Percentiles rank a stretch among this genome's conserved stretches.
Evolutionary conservation across 805 yeast species (phyloP).

Genomic region (Candida loeiensis): DNA sequence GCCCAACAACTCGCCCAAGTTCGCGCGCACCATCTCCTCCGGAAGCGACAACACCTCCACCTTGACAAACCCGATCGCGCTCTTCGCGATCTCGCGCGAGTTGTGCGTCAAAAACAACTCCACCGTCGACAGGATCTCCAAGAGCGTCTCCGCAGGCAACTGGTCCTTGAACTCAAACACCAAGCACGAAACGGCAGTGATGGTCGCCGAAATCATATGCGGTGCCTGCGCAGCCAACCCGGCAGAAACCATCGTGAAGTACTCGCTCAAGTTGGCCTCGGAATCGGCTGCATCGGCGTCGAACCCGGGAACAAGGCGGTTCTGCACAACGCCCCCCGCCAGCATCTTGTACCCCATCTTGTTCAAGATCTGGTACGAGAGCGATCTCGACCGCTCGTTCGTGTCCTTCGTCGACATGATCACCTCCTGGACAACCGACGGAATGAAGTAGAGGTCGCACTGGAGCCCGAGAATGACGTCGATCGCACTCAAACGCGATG

Average conservation of each 20-base stretch:
- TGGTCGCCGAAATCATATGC: slow-evolving; percentile 92
- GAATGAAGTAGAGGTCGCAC: slow-evolving; percentile 69
- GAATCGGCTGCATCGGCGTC: slow-evolving; percentile 60
- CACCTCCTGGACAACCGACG: slow-evolving; percentile 79
- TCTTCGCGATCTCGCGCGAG: slow-evolving; percentile 88
- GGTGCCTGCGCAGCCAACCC: slow-evolving; percentile 93
- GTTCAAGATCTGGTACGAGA: slow-evolving; percentile 71
- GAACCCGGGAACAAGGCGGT: slow-evolving; percentile 64
- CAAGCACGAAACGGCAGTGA: slow-evolving; percentile 84
- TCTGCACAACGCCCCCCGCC: slow-evolving; percentile 62
- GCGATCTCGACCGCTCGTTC: slow-evolving; percentile 85
- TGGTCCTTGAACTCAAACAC: slow-evolving; percentile 78
- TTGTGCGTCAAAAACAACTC: slow-evolving; percentile 87
- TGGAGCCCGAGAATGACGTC: slow-evolving; percentile 59
- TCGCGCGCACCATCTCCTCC: slow-evolving; percentile 64
- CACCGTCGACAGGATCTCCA: slow-evolving; percentile 80
- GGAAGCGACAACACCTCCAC: slow-evolving; percentile 83
- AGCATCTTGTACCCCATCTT: slow-evolving; percentile 78
- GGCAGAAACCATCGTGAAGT: slow-evolving; percentile 89
- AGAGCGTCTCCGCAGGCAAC: slow-evolving; percentile 55
- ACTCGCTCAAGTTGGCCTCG: slow-evolving; percentile 71
- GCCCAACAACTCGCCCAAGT: slow-evolving; percentile 60
- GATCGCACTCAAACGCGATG: slow-evolving; percentile 72
- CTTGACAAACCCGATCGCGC: slow-evolving; percentile 92
- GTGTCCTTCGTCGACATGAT: slow-evolving; percentile 88